Percentiles rank a stretch among this genome's conserved stretches.
Conservation (phyloP, 75 land plant genomes). For the Ceratopteris richardii region DNA sequence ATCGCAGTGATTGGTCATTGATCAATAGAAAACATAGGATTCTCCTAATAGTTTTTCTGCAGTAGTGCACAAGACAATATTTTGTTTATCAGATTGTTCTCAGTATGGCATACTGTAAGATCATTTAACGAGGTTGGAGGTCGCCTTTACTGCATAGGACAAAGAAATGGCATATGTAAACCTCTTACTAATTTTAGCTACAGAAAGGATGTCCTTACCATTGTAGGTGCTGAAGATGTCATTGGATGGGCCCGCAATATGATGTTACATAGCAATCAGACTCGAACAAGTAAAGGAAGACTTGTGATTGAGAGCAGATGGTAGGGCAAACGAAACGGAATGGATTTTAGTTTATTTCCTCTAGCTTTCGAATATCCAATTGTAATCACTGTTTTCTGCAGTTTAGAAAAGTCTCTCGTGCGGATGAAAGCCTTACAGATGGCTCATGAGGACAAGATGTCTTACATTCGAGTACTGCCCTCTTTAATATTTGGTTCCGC, state of each 20-base stretch:
- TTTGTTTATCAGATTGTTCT: too few relatives aligned
- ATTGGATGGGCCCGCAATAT: constrained; percentile 90
- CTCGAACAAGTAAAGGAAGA: background rate
- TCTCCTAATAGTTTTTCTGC: too few relatives aligned
- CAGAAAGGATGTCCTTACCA: too few relatives aligned
- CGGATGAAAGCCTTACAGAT: constrained; percentile 1
- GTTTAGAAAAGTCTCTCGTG: background rate
- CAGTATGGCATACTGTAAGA: too few relatives aligned
- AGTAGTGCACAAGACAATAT: too few relatives aligned
- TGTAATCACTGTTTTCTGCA: background rate
- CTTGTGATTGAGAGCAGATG: background rate
- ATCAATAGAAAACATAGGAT: too few relatives aligned
- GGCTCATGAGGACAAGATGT: background rate
- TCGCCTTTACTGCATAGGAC: too few relatives aligned
- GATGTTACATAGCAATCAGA: background rate
- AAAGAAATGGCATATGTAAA: too few relatives aligned
- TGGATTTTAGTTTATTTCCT: background rate
- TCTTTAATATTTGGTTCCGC: too few relatives aligned
- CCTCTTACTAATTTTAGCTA: too few relatives aligned
- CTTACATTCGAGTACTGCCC: background rate
- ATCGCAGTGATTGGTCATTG: too few relatives aligned
- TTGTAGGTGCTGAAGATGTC: constrained; percentile 80
- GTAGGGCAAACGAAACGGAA: background rate
- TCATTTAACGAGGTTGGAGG: too few relatives aligned
- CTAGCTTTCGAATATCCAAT: background rate